phyloP scores from a whole-genome alignment of 1,284 basidiomycete genomes.

The Gomphus bonarii region DNA sequence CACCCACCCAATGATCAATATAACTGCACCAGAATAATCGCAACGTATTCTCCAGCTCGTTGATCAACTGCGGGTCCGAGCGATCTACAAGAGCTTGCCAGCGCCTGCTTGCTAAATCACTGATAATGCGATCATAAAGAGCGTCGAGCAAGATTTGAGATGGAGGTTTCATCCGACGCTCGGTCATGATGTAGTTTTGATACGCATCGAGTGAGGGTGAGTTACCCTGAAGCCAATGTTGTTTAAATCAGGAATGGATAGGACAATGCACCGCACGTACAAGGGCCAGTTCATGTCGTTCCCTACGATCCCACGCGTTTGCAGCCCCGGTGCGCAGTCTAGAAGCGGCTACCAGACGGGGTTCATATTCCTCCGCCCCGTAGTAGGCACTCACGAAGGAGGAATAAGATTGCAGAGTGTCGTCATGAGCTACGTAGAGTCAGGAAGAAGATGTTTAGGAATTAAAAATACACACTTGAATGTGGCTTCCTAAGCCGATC shows the following conservation, averaged over 20 bases:
- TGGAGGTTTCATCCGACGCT: slow-evolving; percentile 52
- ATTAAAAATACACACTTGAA: slow-evolving; percentile 32
- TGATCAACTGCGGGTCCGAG: slow-evolving; percentile 33
- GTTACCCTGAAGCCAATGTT: slow-evolving; percentile 4
- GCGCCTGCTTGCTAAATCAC: slow-evolving; percentile 42
- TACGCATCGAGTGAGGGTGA: slow-evolving; percentile 44
- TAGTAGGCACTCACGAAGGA: slow-evolving; percentile 75
- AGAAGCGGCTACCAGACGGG: slow-evolving; percentile 63
- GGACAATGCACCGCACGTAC: slow-evolving; percentile 26
- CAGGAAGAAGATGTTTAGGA: slow-evolving; percentile 2
- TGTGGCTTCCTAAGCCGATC: slow-evolving; percentile 59
- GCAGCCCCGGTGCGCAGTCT: slow-evolving; percentile 51
- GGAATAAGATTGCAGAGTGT: slow-evolving; percentile 78
- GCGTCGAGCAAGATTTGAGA: slow-evolving; percentile 50
- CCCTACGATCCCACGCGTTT: slow-evolving; percentile 52
- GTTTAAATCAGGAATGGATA: background rate
- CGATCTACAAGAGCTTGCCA: slow-evolving; percentile 6
- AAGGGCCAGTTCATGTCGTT: slow-evolving; percentile 46
- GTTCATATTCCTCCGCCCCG: slow-evolving; percentile 68
- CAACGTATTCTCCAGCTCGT: slow-evolving; percentile 45
- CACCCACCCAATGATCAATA: slow-evolving; percentile 41
- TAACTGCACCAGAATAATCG: slow-evolving; percentile 58
- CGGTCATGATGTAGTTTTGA: slow-evolving; percentile 51
- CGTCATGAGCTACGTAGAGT: slow-evolving; percentile 42
- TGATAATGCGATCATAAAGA: slow-evolving; percentile 72